phyloP scores from a whole-genome alignment of 2,329 filamentous ascomycete species.

The Stemphylium vesicarium region DNA sequence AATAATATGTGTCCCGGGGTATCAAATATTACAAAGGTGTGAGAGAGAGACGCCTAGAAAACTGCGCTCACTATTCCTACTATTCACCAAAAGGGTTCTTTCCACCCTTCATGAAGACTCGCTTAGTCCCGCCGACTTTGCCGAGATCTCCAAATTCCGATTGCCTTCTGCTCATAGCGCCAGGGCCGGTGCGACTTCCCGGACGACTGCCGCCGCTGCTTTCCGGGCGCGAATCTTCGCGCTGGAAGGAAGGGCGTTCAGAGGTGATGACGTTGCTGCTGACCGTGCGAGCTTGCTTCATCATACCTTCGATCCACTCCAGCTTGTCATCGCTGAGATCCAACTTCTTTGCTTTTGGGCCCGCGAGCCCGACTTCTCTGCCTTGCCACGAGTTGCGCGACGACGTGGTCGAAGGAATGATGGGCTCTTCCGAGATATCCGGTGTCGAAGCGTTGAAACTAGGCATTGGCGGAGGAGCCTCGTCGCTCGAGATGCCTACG shows the following conservation, averaged over 20 bases:
- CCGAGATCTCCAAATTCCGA: slow-evolving; percentile 71
- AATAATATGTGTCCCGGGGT: slow-evolving; percentile 6
- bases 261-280: slow-evolving; percentile 60
- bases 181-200: slow-evolving; percentile 30
- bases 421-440: slow-evolving; percentile 33
- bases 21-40: slow-evolving; percentile 10
- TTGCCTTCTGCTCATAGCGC: slow-evolving; percentile 24
- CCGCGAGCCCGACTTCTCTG: slow-evolving; percentile 69
- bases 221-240: slow-evolving; percentile 28
- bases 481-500: slow-evolving; percentile 23
- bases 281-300: slow-evolving; percentile 76
- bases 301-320: slow-evolving; percentile 83
- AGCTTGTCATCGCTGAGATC: slow-evolving; percentile 73
- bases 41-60: neutral
- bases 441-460: slow-evolving; percentile 35
- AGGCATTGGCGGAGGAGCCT: slow-evolving; percentile 33
- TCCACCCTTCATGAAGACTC: slow-evolving; percentile 65
- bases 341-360: slow-evolving; percentile 68
- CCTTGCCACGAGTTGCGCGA: slow-evolving; percentile 46
- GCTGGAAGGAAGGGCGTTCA: slow-evolving; percentile 23
- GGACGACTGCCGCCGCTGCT: slow-evolving; percentile 36
- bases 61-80: neutral
- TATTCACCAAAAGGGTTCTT: slow-evolving; percentile 17
- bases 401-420: slow-evolving; percentile 35
- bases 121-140: slow-evolving; percentile 74